These are phyloP conservation scores for Astrephomene gubernaculifera DNA, from an alignment of 139 green algal species.

Conservation along the genomic window DNA sequence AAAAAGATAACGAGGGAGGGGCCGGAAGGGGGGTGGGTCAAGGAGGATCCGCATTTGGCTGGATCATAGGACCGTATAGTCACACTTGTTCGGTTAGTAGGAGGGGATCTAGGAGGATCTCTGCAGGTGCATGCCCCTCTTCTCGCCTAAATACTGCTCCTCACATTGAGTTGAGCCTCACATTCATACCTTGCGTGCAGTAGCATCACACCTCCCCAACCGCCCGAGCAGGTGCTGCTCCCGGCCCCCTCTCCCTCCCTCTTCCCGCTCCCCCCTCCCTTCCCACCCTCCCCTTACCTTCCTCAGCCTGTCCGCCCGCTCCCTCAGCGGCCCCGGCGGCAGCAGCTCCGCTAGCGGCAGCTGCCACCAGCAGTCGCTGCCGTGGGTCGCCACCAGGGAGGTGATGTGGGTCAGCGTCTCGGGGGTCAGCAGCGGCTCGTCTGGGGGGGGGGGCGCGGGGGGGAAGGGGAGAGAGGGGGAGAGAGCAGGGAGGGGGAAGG, in stretches of 20 bases:
- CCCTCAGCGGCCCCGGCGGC: slow-evolving; percentile 65
- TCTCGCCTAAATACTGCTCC: too few species aligned
- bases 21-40: not conserved
- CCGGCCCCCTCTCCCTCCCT: too few species aligned
- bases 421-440: slow-evolving; percentile 92
- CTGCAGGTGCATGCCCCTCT: too few species aligned
- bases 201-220: too few species aligned
- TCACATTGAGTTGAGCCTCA: too few species aligned
- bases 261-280: not conserved
- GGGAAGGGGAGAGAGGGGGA: not conserved
- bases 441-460: slow-evolving; percentile 45
- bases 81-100: too few species aligned
- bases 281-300: not conserved
- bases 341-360: slow-evolving; percentile 88
- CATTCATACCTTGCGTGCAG: too few species aligned
- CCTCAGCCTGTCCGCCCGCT: slow-evolving; percentile 45
- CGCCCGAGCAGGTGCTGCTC: too few species aligned
- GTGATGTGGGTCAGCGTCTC: slow-evolving; percentile 90
- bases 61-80: too few species aligned
- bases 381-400: slow-evolving; percentile 79
- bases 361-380: slow-evolving; percentile 91
- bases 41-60: too few species aligned
- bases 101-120: too few species aligned
- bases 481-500: not conserved
- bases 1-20: not conserved